Conservation (phyloP, 106 monocot species). For the Allium sativum region DNA sequence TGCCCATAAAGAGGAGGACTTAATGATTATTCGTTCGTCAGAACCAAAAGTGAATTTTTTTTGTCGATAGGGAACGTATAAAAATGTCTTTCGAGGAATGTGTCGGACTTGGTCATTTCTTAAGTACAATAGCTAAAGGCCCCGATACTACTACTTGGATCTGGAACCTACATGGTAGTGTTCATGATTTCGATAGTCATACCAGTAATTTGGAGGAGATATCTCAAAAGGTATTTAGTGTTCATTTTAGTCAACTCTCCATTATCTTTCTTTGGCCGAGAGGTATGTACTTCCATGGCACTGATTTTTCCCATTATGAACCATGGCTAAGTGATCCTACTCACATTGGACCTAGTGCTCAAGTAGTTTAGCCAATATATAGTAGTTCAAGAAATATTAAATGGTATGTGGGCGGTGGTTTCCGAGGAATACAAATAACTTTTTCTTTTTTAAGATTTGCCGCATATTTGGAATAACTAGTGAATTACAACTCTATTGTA, state of each 20-base stretch:
- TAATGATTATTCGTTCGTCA: slow-evolving; percentile 6
- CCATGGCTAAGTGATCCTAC: background rate
- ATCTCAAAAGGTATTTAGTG: slow-evolving; percentile 8
- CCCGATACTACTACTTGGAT: slow-evolving; percentile 21
- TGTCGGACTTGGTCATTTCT: slow-evolving; percentile 10
- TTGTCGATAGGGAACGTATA: slow-evolving; percentile 8
- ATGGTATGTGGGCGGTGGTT: slow-evolving; percentile 4
- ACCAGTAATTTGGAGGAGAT: slow-evolving; percentile 20
- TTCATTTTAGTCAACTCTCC: background rate
- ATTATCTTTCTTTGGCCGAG: slow-evolving; percentile 6
- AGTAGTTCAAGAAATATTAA: slow-evolving; percentile 4
- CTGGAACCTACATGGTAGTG: slow-evolving; percentile 21
- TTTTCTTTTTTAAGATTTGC: slow-evolving; percentile 4
- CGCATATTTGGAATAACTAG: slow-evolving; percentile 2
- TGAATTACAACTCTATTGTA: slow-evolving; percentile 11
- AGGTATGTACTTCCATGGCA: slow-evolving; percentile 3
- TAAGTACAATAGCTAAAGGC: slow-evolving; percentile 19
- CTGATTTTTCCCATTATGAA: slow-evolving; percentile 4
- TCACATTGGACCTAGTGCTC: too few relatives aligned
- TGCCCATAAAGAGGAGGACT: too few relatives aligned
- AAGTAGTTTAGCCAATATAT: background rate
- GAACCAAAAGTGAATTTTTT: slow-evolving; percentile 4
- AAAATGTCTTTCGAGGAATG: slow-evolving; percentile 11
- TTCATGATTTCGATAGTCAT: slow-evolving; percentile 32
- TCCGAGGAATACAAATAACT: slow-evolving; percentile 12